Percentiles rank a stretch among this genome's conserved stretches.
Conservation (phyloP, 2,329 filamentous ascomycete genomes). For the Clarireedia homoeocarpa region DNA sequence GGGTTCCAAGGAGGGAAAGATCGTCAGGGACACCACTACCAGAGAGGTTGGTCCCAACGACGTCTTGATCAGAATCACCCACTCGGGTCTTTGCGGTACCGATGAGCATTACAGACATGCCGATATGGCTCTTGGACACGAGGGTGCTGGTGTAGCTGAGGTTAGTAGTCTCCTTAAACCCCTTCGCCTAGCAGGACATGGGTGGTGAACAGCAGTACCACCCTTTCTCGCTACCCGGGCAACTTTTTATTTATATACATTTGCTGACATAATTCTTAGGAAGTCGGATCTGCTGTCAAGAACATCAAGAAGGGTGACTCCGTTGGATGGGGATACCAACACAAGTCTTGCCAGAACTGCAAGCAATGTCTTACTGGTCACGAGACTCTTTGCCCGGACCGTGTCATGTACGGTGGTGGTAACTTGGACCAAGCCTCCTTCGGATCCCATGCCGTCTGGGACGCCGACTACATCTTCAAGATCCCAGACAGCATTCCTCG, state of each 20-base stretch:
- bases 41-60: constrained; percentile 41
- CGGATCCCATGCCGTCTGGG: constrained; percentile 32
- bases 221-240: neutral
- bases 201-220: neutral
- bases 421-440: constrained; percentile 43
- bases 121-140: constrained; percentile 40
- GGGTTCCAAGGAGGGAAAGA: constrained; percentile 49
- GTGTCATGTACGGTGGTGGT: constrained; percentile 34
- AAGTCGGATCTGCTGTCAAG: constrained; percentile 35
- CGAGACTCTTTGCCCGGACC: constrained; percentile 36
- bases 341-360: constrained; percentile 37
- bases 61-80: constrained; percentile 55
- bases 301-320: constrained; percentile 36
- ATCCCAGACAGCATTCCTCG: constrained; percentile 34
- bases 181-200: constrained; percentile 2
- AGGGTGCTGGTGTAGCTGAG: constrained; percentile 41
- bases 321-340: constrained; percentile 40
- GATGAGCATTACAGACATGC: constrained; percentile 34
- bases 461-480: constrained; percentile 33
- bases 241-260: neutral
- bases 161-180: constrained; percentile 10
- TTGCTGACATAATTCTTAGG: constrained; percentile 4
- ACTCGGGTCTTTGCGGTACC: constrained; percentile 61
- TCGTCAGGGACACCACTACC: constrained; percentile 41
- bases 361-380: constrained; percentile 37